These are phyloP conservation scores for Melanopsichium pennsylvanicum DNA, from an alignment of 1,284 basidiomycete species.

Conservation along the genomic window DNA sequence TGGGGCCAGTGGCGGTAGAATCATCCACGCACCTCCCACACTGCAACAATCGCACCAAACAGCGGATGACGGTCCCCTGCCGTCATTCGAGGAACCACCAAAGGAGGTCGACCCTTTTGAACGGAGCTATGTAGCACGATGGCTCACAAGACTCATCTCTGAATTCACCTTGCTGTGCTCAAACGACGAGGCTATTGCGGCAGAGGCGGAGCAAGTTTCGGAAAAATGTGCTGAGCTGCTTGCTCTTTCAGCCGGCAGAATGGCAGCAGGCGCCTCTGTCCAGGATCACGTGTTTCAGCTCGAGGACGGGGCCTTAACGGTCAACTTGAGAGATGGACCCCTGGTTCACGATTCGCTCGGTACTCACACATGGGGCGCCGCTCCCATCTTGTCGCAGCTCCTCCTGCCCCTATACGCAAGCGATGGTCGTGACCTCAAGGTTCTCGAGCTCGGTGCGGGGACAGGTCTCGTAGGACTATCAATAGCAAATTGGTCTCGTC, in stretches of 20 bases:
- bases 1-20: slow-evolving; percentile 27
- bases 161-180: slow-evolving; percentile 16
- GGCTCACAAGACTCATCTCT: slow-evolving; percentile 43
- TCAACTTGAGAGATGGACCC: slow-evolving; percentile 48
- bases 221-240: slow-evolving; percentile 42
- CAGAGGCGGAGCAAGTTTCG: slow-evolving; percentile 9
- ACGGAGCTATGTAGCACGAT: slow-evolving; percentile 27
- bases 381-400: slow-evolving; percentile 53
- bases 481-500: slow-evolving; percentile 23
- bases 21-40: slow-evolving; percentile 17
- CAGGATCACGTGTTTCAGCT: slow-evolving; percentile 27
- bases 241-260: slow-evolving; percentile 41
- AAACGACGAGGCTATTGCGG: slow-evolving; percentile 6
- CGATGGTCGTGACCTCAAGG: background rate
- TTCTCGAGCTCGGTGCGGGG: slow-evolving; percentile 62
- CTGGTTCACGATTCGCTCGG: slow-evolving; percentile 57
- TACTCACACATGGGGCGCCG: slow-evolving; percentile 60
- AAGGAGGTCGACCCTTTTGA: slow-evolving; percentile 33
- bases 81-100: slow-evolving; percentile 19
- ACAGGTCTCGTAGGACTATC: slow-evolving; percentile 59
- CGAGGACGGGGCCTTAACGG: slow-evolving; percentile 2
- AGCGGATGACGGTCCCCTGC: background rate
- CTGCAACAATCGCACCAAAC: background rate
- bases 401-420: slow-evolving; percentile 22
- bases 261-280: slow-evolving; percentile 36